Evolutionary conservation across 2,329 filamentous ascomycete genomes (phyloP).

Genomic region (Colletotrichum sublineola): DNA sequence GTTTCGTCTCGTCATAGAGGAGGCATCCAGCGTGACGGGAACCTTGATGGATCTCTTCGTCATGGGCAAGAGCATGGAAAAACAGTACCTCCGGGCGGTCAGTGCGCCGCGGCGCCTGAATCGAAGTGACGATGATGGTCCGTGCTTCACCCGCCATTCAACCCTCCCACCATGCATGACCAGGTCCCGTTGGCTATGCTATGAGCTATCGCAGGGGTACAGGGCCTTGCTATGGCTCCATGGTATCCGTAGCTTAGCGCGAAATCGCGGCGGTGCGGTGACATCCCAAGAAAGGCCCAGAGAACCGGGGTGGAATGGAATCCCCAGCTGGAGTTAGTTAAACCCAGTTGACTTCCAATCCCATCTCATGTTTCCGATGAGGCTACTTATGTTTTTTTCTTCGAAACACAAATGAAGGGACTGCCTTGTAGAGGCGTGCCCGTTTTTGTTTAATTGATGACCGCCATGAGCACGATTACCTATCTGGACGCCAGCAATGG

Average conservation of each 20-base stretch:
- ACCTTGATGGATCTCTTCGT: slow-evolving; percentile 37
- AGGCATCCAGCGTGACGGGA: slow-evolving; percentile 31
- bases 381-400: not conserved
- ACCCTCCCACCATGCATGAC: no score
- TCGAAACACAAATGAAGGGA: not conserved
- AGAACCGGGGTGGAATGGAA: not conserved
- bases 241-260: not conserved
- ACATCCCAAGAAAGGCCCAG: slow-evolving; percentile 9
- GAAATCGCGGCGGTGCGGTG: slow-evolving; percentile 21
- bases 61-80: slow-evolving; percentile 26
- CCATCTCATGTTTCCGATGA: not conserved
- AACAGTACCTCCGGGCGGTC: slow-evolving; percentile 27
- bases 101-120: slow-evolving; percentile 2
- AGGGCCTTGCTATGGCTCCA: no score
- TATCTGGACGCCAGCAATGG: slow-evolving; percentile 3
- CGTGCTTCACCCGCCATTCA: slow-evolving; percentile 2
- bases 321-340: not conserved
- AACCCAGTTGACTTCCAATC: not conserved
- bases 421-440: not conserved
- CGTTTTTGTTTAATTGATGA: not conserved
- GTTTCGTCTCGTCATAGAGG: slow-evolving; percentile 37
- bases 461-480: slow-evolving; percentile 14
- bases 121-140: slow-evolving; percentile 4
- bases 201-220: no score
- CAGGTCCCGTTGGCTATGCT: no score